Evolutionary conservation across 2,329 filamentous ascomycete species (phyloP).

Genomic region (Calonectria pauciramosa): DNA sequence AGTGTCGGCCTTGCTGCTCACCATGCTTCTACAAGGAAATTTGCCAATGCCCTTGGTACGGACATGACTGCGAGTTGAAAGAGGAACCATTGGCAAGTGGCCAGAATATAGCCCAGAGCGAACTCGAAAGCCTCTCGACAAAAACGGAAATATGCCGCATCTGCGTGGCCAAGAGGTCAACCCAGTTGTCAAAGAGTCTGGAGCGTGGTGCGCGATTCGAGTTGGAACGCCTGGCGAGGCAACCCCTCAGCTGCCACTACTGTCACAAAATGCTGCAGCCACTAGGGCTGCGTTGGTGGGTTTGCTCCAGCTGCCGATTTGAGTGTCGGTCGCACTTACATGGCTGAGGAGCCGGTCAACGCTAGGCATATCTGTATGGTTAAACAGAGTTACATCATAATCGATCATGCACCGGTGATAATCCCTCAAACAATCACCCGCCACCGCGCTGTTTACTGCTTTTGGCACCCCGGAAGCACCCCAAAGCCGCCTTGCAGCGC

Average conservation of each 20-base stretch:
- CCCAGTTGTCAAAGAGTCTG: not conserved
- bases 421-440: not conserved
- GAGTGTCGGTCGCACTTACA: not conserved
- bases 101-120: not conserved
- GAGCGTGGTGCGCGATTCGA: not conserved
- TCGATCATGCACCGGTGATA: not conserved
- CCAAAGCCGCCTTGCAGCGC: not conserved
- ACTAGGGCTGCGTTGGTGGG: not conserved
- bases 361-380: not conserved
- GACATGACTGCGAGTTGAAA: not conserved
- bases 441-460: not conserved
- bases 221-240: not conserved
- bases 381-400: not conserved
- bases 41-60: not conserved
- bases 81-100: not conserved
- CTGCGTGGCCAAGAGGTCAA: not conserved
- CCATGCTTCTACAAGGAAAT: not conserved
- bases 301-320: not conserved
- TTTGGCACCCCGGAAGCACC: not conserved
- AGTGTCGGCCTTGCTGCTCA: not conserved
- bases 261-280: slow-evolving; percentile 1
- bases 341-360: not conserved
- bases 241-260: not conserved
- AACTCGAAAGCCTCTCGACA: not conserved
- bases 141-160: not conserved